phyloP scores from a whole-genome alignment of 2,329 filamentous ascomycete genomes.

The Penicillium sp. region DNA sequence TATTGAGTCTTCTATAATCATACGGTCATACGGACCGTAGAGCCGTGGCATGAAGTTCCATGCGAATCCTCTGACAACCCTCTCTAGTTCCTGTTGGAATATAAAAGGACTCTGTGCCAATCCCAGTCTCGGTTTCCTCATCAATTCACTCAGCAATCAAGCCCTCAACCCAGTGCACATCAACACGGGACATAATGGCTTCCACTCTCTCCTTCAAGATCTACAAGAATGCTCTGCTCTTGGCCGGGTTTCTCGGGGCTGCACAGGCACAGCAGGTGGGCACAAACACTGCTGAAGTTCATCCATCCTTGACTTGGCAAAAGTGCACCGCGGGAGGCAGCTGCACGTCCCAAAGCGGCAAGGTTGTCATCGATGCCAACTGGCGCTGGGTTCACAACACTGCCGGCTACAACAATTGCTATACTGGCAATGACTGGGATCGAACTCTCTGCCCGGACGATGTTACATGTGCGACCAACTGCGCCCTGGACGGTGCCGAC shows the following conservation, averaged over 20 bases:
- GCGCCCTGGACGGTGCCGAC: conserved; percentile 56
- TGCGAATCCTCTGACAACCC: not conserved
- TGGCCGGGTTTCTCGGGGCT: conserved; percentile 26
- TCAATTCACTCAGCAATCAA: not conserved
- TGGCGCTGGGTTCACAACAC: conserved; percentile 57
- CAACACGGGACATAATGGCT: not conserved
- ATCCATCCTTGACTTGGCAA: conserved; percentile 55
- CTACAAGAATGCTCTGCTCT: conserved; percentile 29
- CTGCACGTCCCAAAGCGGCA: conserved; percentile 53
- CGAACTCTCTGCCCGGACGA: conserved; percentile 48
- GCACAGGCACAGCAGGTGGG: conserved; percentile 33
- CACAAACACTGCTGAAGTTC: conserved; percentile 32
- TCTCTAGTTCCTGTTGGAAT: not conserved
- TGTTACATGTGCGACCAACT: conserved; percentile 53
- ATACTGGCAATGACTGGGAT: conserved; percentile 53
- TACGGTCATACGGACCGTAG: conserved; percentile 15
- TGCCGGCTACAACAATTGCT: conserved; percentile 53
- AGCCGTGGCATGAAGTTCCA: conserved; percentile 2
- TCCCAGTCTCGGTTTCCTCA: not conserved
- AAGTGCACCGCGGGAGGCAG: conserved; percentile 52
- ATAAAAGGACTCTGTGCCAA: conserved; percentile 4
- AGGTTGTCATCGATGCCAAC: conserved; percentile 39
- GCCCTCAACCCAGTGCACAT: not conserved
- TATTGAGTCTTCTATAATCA: not conserved
- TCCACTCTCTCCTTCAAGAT: conserved; percentile 20